A percentile compares a stretch with the other conserved stretches of the same genome.
phyloP scores from a whole-genome alignment of 305 asterid species.

The Fraxinus greggii region DNA sequence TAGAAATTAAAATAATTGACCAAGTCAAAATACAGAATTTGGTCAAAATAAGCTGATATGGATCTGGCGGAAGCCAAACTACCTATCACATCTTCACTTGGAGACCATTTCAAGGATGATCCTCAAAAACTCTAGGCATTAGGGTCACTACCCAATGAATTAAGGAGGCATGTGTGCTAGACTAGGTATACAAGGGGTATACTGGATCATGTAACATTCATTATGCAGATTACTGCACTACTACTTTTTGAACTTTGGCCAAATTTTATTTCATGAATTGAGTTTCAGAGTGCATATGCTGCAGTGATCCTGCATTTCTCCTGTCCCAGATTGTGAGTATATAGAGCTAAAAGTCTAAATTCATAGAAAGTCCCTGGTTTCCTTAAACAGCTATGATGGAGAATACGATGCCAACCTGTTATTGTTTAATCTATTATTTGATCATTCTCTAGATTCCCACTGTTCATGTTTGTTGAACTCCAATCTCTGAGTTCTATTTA shows the following conservation, averaged over 20 bases:
- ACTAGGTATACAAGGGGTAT: background rate
- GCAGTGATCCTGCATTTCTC: background rate
- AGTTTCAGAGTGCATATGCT: background rate
- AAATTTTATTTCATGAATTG: background rate
- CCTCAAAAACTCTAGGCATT: background rate
- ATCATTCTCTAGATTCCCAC: slow-evolving; percentile 11
- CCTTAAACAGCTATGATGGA: slow-evolving; percentile 18
- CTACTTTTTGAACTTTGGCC: background rate
- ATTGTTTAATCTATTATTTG: slow-evolving; percentile 8
- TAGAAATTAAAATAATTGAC: background rate
- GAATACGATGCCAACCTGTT: slow-evolving; percentile 20
- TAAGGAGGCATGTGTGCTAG: background rate
- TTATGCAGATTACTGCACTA: background rate
- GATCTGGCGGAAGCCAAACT: background rate
- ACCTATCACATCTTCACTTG: background rate
- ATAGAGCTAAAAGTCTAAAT: background rate
- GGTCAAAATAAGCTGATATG: background rate
- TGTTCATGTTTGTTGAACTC: background rate
- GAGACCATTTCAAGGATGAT: background rate
- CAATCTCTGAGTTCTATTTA: background rate
- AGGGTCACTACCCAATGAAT: background rate
- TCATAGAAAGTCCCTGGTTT: background rate
- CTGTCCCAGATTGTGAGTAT: background rate
- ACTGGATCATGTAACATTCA: background rate
- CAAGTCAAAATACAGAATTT: background rate